phyloP scores from a whole-genome alignment of 306 rosid species.

The Prunus persica region DNA sequence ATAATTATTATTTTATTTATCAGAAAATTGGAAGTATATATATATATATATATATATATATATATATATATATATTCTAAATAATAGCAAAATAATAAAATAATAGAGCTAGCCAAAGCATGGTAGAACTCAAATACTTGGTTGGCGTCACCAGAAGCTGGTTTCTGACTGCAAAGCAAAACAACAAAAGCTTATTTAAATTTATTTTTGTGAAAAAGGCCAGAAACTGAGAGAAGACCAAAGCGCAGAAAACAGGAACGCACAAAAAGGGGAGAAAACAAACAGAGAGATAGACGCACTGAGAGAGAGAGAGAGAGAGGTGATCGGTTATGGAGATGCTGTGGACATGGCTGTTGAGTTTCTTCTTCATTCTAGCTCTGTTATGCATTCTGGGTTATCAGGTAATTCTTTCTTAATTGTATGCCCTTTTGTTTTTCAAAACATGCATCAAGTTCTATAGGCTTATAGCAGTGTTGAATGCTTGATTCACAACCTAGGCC shows the following conservation, averaged over 20 bases:
- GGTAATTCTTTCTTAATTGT: slow-evolving; percentile 28
- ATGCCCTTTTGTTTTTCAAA: background rate
- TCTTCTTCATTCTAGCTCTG: slow-evolving; percentile 54
- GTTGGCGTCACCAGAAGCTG: background rate
- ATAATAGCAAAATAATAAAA: too few relatives aligned
- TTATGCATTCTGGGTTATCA: slow-evolving; percentile 62
- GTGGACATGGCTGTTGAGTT: slow-evolving; percentile 59
- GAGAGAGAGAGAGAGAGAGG: slow-evolving; percentile 3
- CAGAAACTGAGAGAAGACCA: background rate
- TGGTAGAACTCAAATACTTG: background rate
- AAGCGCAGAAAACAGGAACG: background rate
- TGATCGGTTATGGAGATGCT: slow-evolving; percentile 46
- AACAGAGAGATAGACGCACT: background rate
- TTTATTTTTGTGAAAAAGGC: background rate
- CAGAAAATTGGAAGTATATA: too few relatives aligned
- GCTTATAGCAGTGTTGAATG: too few relatives aligned
- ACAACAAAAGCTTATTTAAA: background rate
- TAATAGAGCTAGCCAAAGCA: background rate
- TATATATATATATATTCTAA: too few relatives aligned
- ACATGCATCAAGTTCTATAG: background rate
- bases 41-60: too few relatives aligned
- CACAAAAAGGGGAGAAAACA: background rate
- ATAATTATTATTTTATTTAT: too few relatives aligned
- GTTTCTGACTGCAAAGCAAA: background rate
- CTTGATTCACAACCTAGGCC: slow-evolving; percentile 9